Evolutionary conservation across 345 rosid genomes (phyloP).

Genomic region (Noccaea bulbosa): DNA sequence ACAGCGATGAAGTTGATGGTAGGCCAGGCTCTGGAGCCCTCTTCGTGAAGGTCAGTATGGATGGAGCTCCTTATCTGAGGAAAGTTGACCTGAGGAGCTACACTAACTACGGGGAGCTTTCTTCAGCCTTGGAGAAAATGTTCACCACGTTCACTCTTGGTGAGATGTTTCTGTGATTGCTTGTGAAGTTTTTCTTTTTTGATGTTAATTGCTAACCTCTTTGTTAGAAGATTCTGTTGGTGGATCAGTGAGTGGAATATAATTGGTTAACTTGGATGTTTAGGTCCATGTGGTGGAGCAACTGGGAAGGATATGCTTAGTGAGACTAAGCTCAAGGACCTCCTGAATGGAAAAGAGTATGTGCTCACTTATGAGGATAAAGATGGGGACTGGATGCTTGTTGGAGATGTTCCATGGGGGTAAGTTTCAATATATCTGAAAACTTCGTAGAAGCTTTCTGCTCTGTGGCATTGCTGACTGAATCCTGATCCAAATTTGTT

Average conservation of each 20-base stretch:
- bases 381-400: constrained; percentile 97
- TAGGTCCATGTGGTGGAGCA: constrained; percentile 81
- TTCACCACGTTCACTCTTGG: constrained; percentile 92
- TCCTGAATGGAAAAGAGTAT: constrained; percentile 85
- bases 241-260: constrained; percentile 6
- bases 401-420: constrained; percentile 99
- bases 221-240: neutral
- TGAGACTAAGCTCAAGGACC: constrained; percentile 80
- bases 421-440: constrained; percentile 46
- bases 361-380: constrained; percentile 94
- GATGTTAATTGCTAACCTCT: neutral
- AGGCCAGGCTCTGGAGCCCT: constrained; percentile 70
- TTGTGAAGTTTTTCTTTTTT: neutral
- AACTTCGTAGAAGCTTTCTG: too few relatives aligned
- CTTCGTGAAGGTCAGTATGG: constrained; percentile 95
- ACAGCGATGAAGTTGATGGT: constrained; percentile 87
- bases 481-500: neutral
- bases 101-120: constrained; percentile 67
- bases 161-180: constrained; percentile 46
- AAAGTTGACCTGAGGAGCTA: constrained; percentile 84
- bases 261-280: constrained; percentile 30
- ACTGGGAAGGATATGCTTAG: constrained; percentile 63
- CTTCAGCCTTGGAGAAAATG: constrained; percentile 91
- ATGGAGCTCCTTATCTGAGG: constrained; percentile 94
- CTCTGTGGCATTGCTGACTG: neutral